Evolutionary conservation across 139 green algal genomes (phyloP).

Genomic region (Chlamydomonas asymmetrica): DNA sequence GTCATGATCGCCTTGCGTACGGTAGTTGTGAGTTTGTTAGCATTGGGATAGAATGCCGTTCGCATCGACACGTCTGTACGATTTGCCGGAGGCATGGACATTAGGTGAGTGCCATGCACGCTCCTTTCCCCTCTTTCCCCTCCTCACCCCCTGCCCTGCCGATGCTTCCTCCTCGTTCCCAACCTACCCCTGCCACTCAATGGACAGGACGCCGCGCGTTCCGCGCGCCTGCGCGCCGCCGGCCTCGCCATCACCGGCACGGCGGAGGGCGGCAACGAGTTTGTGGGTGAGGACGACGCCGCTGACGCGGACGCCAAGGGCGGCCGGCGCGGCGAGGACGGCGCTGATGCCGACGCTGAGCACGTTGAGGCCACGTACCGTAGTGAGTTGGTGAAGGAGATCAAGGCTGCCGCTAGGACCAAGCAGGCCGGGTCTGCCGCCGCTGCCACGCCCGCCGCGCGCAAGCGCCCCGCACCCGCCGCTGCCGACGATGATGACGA

Average conservation of each 20-base stretch:
- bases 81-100: too few species aligned
- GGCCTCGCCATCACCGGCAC: conserved; percentile 33
- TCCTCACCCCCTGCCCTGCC: too few species aligned
- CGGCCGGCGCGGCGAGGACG: not conserved
- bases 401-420: conserved; percentile 36
- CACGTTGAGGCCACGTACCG: conserved; percentile 50
- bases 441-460: too few species aligned
- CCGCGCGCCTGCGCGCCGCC: conserved; percentile 53
- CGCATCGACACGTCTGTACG: too few species aligned
- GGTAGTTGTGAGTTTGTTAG: too few species aligned
- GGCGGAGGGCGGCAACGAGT: conserved; percentile 32
- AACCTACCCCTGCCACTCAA: too few species aligned
- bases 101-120: too few species aligned
- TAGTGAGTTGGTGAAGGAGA: conserved; percentile 71
- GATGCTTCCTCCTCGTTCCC: too few species aligned
- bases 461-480: not conserved
- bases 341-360: conserved; percentile 9
- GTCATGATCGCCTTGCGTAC: too few species aligned
- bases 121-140: too few species aligned
- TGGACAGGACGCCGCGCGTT: conserved; percentile 72
- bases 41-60: too few species aligned
- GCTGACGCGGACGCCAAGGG: conserved; percentile 16
- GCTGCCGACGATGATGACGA: conserved; percentile 10
- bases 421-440: too few species aligned
- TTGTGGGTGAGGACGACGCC: conserved; percentile 30